Percentiles rank a stretch among this genome's conserved stretches.
phyloP scores from a whole-genome alignment of 2,329 filamentous ascomycete genomes.

The Microdochium bolleyi region DNA sequence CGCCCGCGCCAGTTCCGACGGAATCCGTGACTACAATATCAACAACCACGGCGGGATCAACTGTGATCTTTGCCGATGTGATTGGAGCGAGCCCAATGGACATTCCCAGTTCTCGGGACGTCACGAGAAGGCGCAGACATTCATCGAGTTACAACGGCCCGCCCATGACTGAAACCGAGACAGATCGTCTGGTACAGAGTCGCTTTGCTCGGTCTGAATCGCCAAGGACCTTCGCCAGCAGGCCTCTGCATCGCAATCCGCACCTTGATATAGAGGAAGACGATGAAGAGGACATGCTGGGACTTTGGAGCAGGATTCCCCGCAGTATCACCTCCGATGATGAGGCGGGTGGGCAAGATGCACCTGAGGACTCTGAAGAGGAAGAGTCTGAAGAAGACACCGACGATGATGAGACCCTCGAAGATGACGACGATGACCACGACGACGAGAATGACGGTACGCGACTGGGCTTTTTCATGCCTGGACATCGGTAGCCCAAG shows the following conservation, averaged over 20 bases:
- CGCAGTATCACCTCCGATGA: conserved; percentile 24
- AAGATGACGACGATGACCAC: conserved; percentile 34
- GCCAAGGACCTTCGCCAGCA: neutral
- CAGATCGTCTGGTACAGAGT: conserved; percentile 21
- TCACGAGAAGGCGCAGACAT: conserved; percentile 18
- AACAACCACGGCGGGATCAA: neutral
- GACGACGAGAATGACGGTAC: conserved; percentile 33
- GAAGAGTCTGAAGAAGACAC: conserved; percentile 19
- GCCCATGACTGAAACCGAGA: conserved; percentile 6
- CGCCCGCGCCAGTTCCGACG: neutral
- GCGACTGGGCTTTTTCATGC: conserved; percentile 13
- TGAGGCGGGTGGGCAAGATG: conserved; percentile 3
- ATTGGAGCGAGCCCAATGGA: conserved; percentile 4
- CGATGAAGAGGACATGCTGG: conserved; percentile 47
- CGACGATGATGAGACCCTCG: conserved; percentile 37
- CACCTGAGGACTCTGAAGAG: conserved; percentile 9
- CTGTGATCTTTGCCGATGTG: neutral
- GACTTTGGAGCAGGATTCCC: conserved; percentile 47
- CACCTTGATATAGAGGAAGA: conserved; percentile 24
- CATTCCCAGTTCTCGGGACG: conserved; percentile 12
- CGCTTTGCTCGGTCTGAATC: conserved; percentile 31
- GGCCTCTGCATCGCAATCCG: neutral
- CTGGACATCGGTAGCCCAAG: conserved; percentile 34
- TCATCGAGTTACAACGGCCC: conserved; percentile 18
- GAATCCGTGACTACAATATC: neutral